Conservation (phyloP, 2,329 filamentous ascomycete species). For the Colletotrichum sp. region DNA sequence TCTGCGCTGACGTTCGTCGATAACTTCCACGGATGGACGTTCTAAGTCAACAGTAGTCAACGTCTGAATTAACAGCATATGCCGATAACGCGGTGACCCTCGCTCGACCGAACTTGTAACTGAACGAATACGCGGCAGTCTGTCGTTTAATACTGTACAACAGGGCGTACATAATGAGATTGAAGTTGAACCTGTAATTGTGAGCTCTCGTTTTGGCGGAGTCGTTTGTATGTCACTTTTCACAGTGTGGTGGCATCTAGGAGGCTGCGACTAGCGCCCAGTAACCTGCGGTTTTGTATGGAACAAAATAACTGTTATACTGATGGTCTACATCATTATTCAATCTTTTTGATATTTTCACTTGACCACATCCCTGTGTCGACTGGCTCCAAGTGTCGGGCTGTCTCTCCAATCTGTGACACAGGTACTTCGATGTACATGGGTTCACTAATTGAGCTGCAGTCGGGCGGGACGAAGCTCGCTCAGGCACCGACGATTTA, state of each 20-base stretch:
- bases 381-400: background rate
- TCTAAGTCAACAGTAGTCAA: constrained; percentile 25
- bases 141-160: background rate
- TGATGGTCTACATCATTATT: background rate
- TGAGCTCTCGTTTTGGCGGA: background rate
- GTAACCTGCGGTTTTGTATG: background rate
- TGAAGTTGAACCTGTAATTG: background rate
- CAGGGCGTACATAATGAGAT: background rate
- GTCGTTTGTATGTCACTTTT: background rate
- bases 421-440: background rate
- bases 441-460: background rate
- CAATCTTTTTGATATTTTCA: background rate
- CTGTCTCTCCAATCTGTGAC: background rate
- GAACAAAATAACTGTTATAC: accelerated
- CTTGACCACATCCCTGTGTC: accelerated
- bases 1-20: constrained; percentile 76
- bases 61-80: background rate
- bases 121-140: background rate
- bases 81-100: background rate
- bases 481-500: background rate
- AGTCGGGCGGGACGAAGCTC: background rate
- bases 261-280: accelerated
- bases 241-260: background rate
- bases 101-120: background rate
- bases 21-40: constrained; percentile 73